Evolutionary conservation across 2,329 filamentous ascomycete genomes (phyloP).

Genomic region (Trichoderma harzianum): DNA sequence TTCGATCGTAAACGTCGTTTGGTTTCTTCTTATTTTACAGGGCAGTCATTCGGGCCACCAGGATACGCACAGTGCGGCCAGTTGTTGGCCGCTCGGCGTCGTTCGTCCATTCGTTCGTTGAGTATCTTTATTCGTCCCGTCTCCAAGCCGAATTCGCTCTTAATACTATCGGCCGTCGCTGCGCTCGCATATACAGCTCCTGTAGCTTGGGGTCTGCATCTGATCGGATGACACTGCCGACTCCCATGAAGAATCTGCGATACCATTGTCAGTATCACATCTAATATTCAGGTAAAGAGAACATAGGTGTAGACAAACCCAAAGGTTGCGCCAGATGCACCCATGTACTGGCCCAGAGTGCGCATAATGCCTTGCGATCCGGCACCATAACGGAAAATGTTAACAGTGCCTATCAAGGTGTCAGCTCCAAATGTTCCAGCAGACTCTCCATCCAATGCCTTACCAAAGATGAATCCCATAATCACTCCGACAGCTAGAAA

Average conservation of each 20-base stretch:
- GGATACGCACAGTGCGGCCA: background rate
- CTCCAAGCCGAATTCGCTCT: constrained; percentile 39
- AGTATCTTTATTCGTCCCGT: constrained; percentile 20
- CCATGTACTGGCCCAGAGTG: constrained; percentile 95
- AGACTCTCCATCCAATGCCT: constrained; percentile 24
- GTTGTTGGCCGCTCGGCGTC: constrained; percentile 1
- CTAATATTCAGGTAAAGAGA: background rate
- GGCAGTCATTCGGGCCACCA: constrained; percentile 6
- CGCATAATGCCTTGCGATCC: constrained; percentile 91
- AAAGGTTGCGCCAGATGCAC: constrained; percentile 90
- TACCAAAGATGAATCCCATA: constrained; percentile 97
- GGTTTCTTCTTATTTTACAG: constrained; percentile 16
- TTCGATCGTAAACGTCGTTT: constrained; percentile 12
- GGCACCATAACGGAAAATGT: constrained; percentile 92
- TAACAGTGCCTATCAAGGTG: constrained; percentile 68
- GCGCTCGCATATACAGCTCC: constrained; percentile 72
- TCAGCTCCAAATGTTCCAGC: background rate
- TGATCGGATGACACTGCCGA: constrained; percentile 92
- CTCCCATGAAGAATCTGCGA: constrained; percentile 90
- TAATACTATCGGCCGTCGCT: constrained; percentile 68
- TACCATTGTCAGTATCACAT: constrained; percentile 21
- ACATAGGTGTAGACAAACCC: constrained; percentile 47
- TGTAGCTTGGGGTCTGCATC: constrained; percentile 75
- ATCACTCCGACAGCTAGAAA: constrained; percentile 81
- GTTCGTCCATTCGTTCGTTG: background rate